Evolutionary conservation across 2,329 filamentous ascomycete genomes (phyloP), one percentile per base, ranked within the genome.

Genomic region (Ophiostoma triangulosporum): DNA sequence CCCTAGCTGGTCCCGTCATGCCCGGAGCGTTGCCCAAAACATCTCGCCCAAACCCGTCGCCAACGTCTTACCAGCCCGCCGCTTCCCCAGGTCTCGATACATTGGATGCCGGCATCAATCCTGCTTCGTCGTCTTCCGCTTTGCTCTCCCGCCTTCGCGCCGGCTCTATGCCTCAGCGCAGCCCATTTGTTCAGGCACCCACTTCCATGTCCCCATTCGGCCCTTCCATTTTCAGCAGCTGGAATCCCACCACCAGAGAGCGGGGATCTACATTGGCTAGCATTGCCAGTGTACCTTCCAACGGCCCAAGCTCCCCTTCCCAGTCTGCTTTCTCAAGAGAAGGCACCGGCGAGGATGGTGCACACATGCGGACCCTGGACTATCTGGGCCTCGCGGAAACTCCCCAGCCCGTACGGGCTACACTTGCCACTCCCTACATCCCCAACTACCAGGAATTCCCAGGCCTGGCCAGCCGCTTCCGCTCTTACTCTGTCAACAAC

Each of bases 401-500:
- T 15, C 91, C 93, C 20, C 88, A 95, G 64, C 84, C 87, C 52
- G 74, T 80, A 56, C 80, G 83, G 58, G 84, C 86, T 49, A 84
- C 83, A 58, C 72, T 94, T 57, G 82, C 82, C 40, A 83, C 86
- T 8, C 83, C 86, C 2, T 85, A 88, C 59, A 74, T 91, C 32
- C 83, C 84, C 45, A 86, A 86, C 63, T 73, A 91, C 57, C 82
- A 83, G 57, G 84, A 87, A 64, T 78, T 88, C 60, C 84, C 83
- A 59, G 86, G 80, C 64, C 86, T 86, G 61, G 77, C 84, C 45
- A 97, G 86, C 66, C 82, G 93, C 51, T 95, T 97, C 74, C 83
- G 93, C 48, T 98, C 93, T 1, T 97, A 96, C 68, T 98, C 93
- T 1, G 93, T 98, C 59, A 98, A 98, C 68, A 94, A 95, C 54